Base-by-base conservation (phyloP, 768 basidiomycete species). In the Coprinellus micaceus region DNA sequence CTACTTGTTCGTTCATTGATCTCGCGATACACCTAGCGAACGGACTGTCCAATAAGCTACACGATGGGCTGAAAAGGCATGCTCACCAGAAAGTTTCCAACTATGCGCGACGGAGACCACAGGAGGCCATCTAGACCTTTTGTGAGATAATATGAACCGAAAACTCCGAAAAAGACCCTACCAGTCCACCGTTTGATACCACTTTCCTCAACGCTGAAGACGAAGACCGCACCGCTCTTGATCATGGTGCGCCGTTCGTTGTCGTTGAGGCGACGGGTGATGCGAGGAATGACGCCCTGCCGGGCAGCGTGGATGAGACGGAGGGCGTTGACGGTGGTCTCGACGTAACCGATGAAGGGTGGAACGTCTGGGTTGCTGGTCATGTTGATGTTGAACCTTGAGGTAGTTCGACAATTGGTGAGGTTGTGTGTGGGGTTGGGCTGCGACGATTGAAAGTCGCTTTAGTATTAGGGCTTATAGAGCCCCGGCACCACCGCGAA, bases 101-200 rank as follows among this genome's bases (percentile, higher is more conserved):
- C 82, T 60, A 92, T 93, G 7, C 91, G 80, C 58, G 88, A 90
- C 0, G 91, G 90, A 19, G 86, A 89, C 91, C 91, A 94, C 11
- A 86, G 72, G 21, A 89, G 69, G 37, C 85, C 81, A 63, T 83
- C 81, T 82, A 52, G 45, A 21, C 40, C 43, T 46, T 54, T 41
- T 40, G 17, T 54, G 44, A 60, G 46, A 58, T 58, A 57, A 41
- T 61, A 58, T 62, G 57, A 58, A 60, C 61, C 28, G 50, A 56
- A 53, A 52, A 45, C 50, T 59, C 39, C 45, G 49, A 52, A 44
- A 44, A 39, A 54, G 40, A 63, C 61, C 69, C 53, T 60, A 72
- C 86, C 91, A 30, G 91, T 94, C 88, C 91, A 91, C 15, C 91
- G 78, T 68, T 89, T 91, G 71, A 94, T 93, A 12, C 88, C 88